Base-by-base conservation (phyloP, 2,329 filamentous ascomycete genomes). In the Fusarium caatingaense region DNA sequence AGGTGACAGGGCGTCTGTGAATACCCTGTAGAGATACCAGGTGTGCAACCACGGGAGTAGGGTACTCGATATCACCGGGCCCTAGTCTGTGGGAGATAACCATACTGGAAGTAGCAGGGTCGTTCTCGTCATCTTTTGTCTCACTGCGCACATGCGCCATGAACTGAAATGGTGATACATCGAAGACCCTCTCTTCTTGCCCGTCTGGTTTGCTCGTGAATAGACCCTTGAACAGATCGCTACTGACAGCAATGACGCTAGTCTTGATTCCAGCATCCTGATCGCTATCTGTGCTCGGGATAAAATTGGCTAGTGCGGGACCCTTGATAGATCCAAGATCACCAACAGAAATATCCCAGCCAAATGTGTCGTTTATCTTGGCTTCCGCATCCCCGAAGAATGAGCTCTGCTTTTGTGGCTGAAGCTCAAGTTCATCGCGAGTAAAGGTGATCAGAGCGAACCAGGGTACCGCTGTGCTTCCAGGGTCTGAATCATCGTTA, bases 351-450 rank as follows among this genome's bases (percentile, higher is more conserved):
- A 27, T 3, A 20, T 47, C 21, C 42, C 42, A 45, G 4, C 42
- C 42, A 18, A 45, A 8, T 7, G 42, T 47, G 21, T 18, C 45
- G n/a, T 47, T 47, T 6, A 47, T n/a, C 18, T 25, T 27, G 16
- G 16, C 34, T 9, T 18, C 2, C 34, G 1, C 1, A 37, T 37
- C 1, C 0, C 9, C 16, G 16, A 37, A 37, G 2, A 37, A n/a
- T 37, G 9, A n/a, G 9, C 1, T 2, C 34, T n/a, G 16, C 9
- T 37, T 9, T 2, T 37, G 0, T 2, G 3, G 5, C 5, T n/a
- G 0, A n/a, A 37, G 34, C 3, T 37, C 34, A 4, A 47, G 8
- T 1, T 47, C 45, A 3, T 47, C 45, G 18, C n/a, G 10, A n/a
- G 25, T 25, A 25, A 47, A 20, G 18, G 20, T 7, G 18, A 30